Conservation (phyloP, 192 early-diverging fungal genomes). For the Entomortierella chlamydospora region DNA sequence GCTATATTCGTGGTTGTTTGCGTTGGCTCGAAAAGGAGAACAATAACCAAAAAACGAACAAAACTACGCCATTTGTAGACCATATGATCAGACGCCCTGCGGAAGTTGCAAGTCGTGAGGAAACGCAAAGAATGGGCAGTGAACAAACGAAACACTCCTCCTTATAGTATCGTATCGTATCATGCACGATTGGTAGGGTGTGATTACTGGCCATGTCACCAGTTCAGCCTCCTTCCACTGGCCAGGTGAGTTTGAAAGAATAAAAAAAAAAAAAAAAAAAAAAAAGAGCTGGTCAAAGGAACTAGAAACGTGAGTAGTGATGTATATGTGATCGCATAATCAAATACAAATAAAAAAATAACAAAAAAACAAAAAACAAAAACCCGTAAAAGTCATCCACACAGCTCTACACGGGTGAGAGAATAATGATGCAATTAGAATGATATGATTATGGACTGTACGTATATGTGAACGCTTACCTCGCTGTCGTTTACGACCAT, state of each 20-base stretch:
- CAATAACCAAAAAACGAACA: neutral
- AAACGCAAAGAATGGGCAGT: neutral
- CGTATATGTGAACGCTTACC: constrained; percentile 15
- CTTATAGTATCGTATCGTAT: neutral
- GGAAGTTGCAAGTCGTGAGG: neutral
- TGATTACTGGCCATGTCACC: neutral
- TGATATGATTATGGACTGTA: too few species aligned
- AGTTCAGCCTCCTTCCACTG: too few species aligned
- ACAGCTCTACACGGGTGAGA: neutral
- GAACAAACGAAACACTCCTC: neutral
- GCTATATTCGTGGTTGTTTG: too few species aligned
- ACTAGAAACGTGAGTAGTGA: neutral
- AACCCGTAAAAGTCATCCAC: neutral
- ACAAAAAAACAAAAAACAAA: neutral
- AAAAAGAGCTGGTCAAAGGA: neutral
- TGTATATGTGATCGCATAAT: neutral
- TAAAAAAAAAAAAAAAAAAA: neutral
- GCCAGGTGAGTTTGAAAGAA: too few species aligned
- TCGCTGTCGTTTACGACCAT: constrained; percentile 57
- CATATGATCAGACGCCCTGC: neutral
- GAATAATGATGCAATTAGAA: neutral
- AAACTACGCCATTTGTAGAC: neutral
- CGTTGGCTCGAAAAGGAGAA: too few species aligned
- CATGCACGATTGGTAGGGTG: constrained; percentile 4
- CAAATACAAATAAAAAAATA: neutral